These are phyloP conservation scores for Lichenothelia convexa DNA, from an alignment of 495 filamentous ascomycete species.

Conservation along the genomic window DNA sequence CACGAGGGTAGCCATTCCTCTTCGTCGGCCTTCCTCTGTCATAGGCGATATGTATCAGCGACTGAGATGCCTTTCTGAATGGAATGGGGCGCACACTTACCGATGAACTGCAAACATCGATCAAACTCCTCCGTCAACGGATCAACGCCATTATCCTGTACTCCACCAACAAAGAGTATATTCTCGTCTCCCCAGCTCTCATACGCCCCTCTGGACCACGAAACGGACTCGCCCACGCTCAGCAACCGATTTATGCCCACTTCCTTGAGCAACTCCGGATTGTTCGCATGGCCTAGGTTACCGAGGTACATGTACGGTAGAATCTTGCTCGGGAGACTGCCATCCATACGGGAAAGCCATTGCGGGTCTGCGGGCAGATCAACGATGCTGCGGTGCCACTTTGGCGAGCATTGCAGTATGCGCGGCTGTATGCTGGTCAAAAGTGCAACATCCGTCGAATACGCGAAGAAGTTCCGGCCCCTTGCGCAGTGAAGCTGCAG, in stretches of 20 bases:
- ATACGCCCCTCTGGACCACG: slow-evolving; percentile 46
- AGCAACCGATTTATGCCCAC: slow-evolving; percentile 77
- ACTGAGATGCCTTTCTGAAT: background rate
- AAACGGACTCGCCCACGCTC: slow-evolving; percentile 80
- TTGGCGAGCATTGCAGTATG: slow-evolving; percentile 37
- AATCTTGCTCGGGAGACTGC: slow-evolving; percentile 74
- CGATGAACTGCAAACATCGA: slow-evolving; percentile 77
- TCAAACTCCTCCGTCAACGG: slow-evolving; percentile 74
- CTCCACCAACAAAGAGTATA: slow-evolving; percentile 56
- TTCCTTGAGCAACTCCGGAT: slow-evolving; percentile 57
- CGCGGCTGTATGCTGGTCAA: slow-evolving; percentile 56
- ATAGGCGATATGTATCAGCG: background rate
- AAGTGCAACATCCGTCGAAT: slow-evolving; percentile 71
- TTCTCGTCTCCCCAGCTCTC: slow-evolving; percentile 55
- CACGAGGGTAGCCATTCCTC: slow-evolving; percentile 73
- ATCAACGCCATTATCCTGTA: slow-evolving; percentile 96
- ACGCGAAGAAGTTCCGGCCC: slow-evolving; percentile 88
- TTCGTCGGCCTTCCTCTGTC: slow-evolving; percentile 53
- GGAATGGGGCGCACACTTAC: slow-evolving; percentile 39
- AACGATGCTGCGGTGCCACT: slow-evolving; percentile 8
- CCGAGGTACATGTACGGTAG: slow-evolving; percentile 92
- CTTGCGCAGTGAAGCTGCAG: slow-evolving; percentile 62
- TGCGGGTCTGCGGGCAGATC: slow-evolving; percentile 33
- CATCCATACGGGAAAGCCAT: slow-evolving; percentile 76
- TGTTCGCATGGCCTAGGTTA: slow-evolving; percentile 83